These are phyloP conservation scores for Kluyveromyces siamensis DNA, from an alignment of 805 yeast genomes.

Conservation along the genomic window DNA sequence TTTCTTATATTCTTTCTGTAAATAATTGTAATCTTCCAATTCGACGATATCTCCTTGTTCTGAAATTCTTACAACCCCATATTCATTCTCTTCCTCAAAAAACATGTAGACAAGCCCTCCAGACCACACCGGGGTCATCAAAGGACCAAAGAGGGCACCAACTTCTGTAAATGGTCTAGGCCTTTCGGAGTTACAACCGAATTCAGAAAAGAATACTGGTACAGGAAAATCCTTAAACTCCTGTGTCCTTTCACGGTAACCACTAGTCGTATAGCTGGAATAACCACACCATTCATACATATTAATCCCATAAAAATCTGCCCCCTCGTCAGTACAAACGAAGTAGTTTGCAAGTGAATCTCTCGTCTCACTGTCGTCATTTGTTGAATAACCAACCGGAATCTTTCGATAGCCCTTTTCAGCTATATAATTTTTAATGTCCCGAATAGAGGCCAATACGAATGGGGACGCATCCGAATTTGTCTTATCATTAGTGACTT, in stretches of 20 bases:
- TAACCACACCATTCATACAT: constrained; percentile 86
- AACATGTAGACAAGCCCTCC: constrained; percentile 84
- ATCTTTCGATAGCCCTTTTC: constrained; percentile 54
- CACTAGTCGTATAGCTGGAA: constrained; percentile 53
- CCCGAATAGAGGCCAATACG: constrained; percentile 94
- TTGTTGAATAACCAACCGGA: constrained; percentile 92
- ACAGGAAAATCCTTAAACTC: constrained; percentile 57
- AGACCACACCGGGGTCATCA: constrained; percentile 76
- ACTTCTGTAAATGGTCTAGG: constrained; percentile 72
- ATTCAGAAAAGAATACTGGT: constrained; percentile 73
- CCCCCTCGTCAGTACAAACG: constrained; percentile 61
- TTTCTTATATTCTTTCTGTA: constrained; percentile 41
- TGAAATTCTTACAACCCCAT: constrained; percentile 55
- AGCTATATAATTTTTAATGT: constrained; percentile 66
- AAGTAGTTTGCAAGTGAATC: constrained; percentile 74
- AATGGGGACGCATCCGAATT: constrained; percentile 88
- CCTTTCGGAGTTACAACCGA: constrained; percentile 60
- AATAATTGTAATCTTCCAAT: constrained; percentile 49
- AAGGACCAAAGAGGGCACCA: constrained; percentile 48
- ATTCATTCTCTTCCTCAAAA: constrained; percentile 65
- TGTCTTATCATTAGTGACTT: constrained; percentile 76
- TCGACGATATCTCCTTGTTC: constrained; percentile 39
- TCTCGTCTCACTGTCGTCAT: constrained; percentile 80
- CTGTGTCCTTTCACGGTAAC: constrained; percentile 54
- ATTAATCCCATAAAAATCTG: constrained; percentile 76